These are phyloP conservation scores for Dactylellina leptospora DNA, from an alignment of 2,329 filamentous ascomycete genomes.

Conservation along the genomic window DNA sequence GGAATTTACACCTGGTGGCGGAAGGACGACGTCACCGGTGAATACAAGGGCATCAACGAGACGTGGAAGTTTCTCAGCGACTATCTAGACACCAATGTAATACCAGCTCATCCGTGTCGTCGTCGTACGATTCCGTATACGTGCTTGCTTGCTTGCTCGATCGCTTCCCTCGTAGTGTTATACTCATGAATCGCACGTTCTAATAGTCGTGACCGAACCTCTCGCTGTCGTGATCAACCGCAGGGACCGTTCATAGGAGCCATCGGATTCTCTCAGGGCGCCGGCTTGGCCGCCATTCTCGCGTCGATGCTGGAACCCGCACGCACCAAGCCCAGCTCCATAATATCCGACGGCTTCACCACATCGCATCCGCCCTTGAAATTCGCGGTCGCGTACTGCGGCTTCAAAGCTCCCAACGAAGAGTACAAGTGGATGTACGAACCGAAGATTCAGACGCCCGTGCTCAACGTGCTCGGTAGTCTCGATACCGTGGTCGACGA, in stretches of 20 bases:
- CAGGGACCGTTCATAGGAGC: conserved; percentile 70
- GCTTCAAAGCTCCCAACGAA: conserved; percentile 67
- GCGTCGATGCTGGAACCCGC: conserved; percentile 67
- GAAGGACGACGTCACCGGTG: conserved; percentile 60
- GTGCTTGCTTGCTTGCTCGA: background rate
- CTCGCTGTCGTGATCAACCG: background rate
- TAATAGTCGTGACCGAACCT: conserved; percentile 34
- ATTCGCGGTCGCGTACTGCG: conserved; percentile 71
- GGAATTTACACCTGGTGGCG: conserved; percentile 71
- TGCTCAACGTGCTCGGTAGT: conserved; percentile 71
- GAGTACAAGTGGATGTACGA: conserved; percentile 69
- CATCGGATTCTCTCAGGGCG: conserved; percentile 71
- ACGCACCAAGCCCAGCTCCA: conserved; percentile 54
- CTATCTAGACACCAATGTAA: conserved; percentile 54
- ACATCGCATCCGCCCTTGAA: conserved; percentile 67
- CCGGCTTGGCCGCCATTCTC: conserved; percentile 69
- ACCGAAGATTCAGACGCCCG: conserved; percentile 69
- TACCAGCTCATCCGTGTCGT: background rate
- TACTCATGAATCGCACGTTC: background rate
- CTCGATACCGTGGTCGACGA: conserved; percentile 74
- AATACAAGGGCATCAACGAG: conserved; percentile 54
- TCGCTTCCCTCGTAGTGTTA: background rate
- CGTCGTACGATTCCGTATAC: conserved; percentile 3
- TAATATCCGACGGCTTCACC: conserved; percentile 55
- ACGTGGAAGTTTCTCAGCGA: conserved; percentile 55